Base-by-base conservation (phyloP, 148 eudicot species). In the Pouteria glomerata region DNA sequence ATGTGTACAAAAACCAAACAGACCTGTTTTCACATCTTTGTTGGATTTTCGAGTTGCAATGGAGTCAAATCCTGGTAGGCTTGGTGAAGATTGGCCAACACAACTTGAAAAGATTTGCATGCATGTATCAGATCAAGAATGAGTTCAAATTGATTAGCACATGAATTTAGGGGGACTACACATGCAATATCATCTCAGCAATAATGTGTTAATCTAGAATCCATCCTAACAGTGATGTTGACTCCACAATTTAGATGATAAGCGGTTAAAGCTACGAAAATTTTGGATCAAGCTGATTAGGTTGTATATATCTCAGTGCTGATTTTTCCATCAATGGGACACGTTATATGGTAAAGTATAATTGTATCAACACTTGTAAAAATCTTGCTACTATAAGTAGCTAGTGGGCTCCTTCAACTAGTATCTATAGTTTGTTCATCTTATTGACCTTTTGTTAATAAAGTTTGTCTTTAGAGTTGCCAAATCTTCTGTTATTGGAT, bases 51-150 rank as follows among this genome's bases (percentile, higher is more conserved):
- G 81, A 51, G 82, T 82, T 70, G 89, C 92, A 55, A 83, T 87
- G 90, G 83, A 87, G 86, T 61, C 78, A 55, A 76, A 89, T 70
- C 90, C 95, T 10, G 52, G 65, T 13, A 39, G 77, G 70, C 89
- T 93, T 35, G 93, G 98, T 48, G 87, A 85, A 73, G 84, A 90
- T 83, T 88, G 96, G 91, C 87, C 91, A 0, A 34, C 74, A 26
- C 87, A 76, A 33, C 85, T 90, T 15, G 90, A 93, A 82, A 93
- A 83, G 80, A 26, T 87, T 15, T 67, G 73, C 62, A 65, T 84
- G 70, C 75, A 45, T 65, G 85, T 69, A 66, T 71, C 74, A 50
- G 79, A 76, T 59, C 66, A 58, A 69, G 72, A 72, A 71, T 50
- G 62, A 63, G 18, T 24, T 69, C 31, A 63, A 47, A 55, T 59